Evolutionary conservation across 1,139 yeast genomes (phyloP).

Genomic region (Geotrichum cucujoidarum): DNA sequence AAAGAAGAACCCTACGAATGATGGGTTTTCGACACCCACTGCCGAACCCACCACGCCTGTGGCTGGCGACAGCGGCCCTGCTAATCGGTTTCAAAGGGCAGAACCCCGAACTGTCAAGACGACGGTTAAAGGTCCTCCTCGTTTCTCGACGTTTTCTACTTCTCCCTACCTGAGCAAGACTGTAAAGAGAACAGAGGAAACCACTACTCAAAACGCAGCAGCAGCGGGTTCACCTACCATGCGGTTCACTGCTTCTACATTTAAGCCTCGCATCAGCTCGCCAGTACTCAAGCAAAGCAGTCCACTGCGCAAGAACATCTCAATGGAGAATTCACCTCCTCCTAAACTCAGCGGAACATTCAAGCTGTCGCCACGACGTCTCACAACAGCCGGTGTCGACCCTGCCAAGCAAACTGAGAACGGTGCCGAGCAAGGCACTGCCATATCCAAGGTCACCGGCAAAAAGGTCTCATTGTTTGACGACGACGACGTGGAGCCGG

Average conservation of each 20-base stretch:
- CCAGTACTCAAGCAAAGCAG: neutral
- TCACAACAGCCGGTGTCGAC: neutral
- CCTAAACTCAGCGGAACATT: neutral
- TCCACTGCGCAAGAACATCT: neutral
- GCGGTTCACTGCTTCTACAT: neutral
- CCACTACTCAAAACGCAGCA: neutral
- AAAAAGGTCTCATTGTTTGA: conserved; percentile 12
- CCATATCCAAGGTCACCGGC: neutral
- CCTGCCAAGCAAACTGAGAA: neutral
- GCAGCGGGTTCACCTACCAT: neutral
- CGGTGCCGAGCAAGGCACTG: neutral
- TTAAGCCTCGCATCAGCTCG: neutral
- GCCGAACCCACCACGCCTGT: conserved; percentile 4
- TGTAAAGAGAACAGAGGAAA: neutral
- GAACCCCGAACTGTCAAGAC: neutral
- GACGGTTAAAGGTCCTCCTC: neutral
- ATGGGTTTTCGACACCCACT: neutral
- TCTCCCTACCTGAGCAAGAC: conserved; percentile 3
- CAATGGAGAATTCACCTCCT: neutral
- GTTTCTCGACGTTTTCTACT: conserved; percentile 6
- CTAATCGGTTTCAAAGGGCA: conserved; percentile 8
- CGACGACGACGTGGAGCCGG: conserved; percentile 3
- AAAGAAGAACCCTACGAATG: neutral
- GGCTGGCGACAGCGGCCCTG: conserved; percentile 12
- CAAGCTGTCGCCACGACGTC: neutral